These are phyloP conservation scores for Globisporangium paroecandrum DNA, from an alignment of 352 stramenopile genomes.

Conservation along the genomic window DNA sequence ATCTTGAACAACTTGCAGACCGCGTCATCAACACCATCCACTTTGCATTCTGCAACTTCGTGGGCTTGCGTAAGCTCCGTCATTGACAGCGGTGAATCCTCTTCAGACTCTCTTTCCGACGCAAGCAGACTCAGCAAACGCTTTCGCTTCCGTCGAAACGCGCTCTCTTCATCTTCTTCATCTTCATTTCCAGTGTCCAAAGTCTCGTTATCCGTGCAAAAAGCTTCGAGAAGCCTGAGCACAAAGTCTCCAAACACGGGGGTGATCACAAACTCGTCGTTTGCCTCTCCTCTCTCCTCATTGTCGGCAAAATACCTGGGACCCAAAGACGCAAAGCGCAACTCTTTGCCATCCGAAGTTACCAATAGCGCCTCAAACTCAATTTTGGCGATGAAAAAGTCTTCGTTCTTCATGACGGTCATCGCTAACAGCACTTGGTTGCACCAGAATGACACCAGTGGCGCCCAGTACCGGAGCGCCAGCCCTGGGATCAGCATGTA, in stretches of 20 bases:
- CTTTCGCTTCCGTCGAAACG: not conserved
- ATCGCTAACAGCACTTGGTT: constrained; percentile 30
- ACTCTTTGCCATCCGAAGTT: constrained; percentile 22
- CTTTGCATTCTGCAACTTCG: not conserved
- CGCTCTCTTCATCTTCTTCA: not conserved
- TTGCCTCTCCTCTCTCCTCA: not conserved
- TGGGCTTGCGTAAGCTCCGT: not conserved
- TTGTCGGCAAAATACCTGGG: not conserved
- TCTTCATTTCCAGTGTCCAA: not conserved
- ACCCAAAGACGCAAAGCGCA: constrained; percentile 26
- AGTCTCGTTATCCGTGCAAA: not conserved
- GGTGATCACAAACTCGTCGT: not conserved
- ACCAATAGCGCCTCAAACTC: constrained; percentile 28
- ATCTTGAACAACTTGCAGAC: constrained; percentile 1
- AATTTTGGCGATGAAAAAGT: constrained; percentile 17
- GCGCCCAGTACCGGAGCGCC: constrained; percentile 23
- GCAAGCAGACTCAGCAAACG: not conserved
- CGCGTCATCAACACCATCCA: not conserved
- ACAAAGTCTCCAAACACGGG: constrained; percentile 18
- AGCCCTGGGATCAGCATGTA: constrained; percentile 15
- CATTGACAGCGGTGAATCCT: not conserved
- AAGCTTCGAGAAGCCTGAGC: constrained; percentile 6
- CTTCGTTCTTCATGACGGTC: constrained; percentile 29
- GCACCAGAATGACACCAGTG: constrained; percentile 30
- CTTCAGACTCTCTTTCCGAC: not conserved